Conservation (phyloP, 352 stramenopile genomes). For the Globisporangium polare region DNA sequence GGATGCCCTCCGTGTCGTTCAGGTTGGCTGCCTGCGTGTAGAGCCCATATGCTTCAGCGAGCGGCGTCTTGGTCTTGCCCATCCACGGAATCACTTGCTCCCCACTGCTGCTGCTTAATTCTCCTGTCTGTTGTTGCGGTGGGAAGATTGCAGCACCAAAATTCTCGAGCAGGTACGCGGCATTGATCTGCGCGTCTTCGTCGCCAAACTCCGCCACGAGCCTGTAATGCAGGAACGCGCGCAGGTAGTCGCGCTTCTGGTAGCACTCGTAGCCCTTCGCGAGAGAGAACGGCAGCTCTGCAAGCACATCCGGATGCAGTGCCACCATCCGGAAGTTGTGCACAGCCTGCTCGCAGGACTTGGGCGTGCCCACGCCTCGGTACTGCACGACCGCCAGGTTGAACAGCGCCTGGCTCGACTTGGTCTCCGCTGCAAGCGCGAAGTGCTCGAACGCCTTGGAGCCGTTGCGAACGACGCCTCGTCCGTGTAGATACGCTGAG, state of each 20-base stretch:
- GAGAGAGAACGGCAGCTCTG: constrained; percentile 57
- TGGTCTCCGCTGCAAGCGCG: constrained; percentile 34
- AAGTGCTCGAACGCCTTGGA: constrained; percentile 60
- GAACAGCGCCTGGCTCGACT: constrained; percentile 57
- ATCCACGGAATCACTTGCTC: constrained; percentile 23
- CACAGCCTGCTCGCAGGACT: constrained; percentile 41
- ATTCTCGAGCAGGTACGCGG: constrained; percentile 68
- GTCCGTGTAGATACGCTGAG: constrained; percentile 56
- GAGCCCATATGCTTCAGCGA: constrained; percentile 46
- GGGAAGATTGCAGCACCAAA: constrained; percentile 40
- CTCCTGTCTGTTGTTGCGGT: background rate
- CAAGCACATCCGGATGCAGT: constrained; percentile 44
- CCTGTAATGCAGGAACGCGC: constrained; percentile 68
- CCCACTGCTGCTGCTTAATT: constrained; percentile 9
- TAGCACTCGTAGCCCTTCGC: constrained; percentile 65
- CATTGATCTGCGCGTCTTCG: constrained; percentile 62
- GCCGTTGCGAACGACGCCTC: constrained; percentile 43
- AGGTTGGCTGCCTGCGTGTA: constrained; percentile 50
- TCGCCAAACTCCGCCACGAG: constrained; percentile 59
- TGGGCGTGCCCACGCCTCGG: constrained; percentile 42
- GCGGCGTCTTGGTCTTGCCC: constrained; percentile 20
- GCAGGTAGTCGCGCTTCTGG: constrained; percentile 53
- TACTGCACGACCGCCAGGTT: constrained; percentile 80
- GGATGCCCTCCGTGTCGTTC: constrained; percentile 72
- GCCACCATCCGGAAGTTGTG: constrained; percentile 62